Base-by-base conservation (phyloP, 495 filamentous ascomycete species). In the Neurospora sublineolata region DNA sequence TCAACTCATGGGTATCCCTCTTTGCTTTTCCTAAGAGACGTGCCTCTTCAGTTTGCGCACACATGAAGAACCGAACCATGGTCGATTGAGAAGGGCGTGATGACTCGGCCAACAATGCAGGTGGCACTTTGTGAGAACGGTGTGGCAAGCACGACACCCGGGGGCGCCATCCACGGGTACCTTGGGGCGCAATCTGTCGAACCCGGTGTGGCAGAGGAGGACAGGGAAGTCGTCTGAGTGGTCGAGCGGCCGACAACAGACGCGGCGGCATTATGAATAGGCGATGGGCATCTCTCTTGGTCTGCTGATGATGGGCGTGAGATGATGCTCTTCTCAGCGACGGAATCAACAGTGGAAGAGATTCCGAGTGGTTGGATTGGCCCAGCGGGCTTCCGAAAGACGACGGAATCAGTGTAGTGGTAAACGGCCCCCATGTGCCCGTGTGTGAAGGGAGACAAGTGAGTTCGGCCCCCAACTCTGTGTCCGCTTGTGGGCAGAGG, bases 391-490 rank as follows among this genome's bases (percentile, higher is more conserved):
- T 64, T 64, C 52, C 52, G 52, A 64, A 16, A 30, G 27, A 30
- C 30, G 27, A 64, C 14, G 52, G 52, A 64, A 64, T 33, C 7
- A 64, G 52, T 64, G 14, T 18, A 9, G 52, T 18, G 1, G 27
- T 18, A 33, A 33, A 60, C 12, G 27, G 52, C 27, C 27, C 27
- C 52, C 27, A 64, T 33, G 11, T 60, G 46, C 20, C 12, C 46
- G 46, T 46, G 41, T 42, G 40, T 42, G 41, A 44, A 36, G 52
- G 14, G 52, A 33, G 52, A 64, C 52, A 64, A 16, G 52, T 18
- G 11, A 12, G 11, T 72, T 73, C 44, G 70, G 70, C 70, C 72
- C 72, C 70, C 72, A 72, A 73, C 10, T 37, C 9, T 72, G 33
- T 46, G 1, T 37, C 33, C 30, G 37, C 5, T 52, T 52, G 44